phyloP scores from a whole-genome alignment of 2,329 filamentous ascomycete species.

The Xylaria multiplex region DNA sequence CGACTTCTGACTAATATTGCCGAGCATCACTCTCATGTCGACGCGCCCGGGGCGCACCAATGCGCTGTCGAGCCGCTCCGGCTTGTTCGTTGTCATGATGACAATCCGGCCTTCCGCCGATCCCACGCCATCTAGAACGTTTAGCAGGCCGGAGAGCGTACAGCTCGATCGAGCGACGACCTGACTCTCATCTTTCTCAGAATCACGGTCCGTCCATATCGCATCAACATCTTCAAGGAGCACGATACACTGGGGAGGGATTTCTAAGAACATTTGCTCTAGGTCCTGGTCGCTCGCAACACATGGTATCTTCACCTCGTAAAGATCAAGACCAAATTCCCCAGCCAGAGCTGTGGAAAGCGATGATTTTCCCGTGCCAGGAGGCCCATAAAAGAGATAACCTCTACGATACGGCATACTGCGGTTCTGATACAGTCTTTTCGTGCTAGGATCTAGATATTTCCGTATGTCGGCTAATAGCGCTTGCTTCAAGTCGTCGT shows the following conservation, averaged over 20 bases:
- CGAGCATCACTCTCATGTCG: conserved; percentile 64
- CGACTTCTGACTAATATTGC: conserved; percentile 50
- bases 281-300: conserved; percentile 59
- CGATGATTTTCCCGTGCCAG: conserved; percentile 53
- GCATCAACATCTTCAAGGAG: conserved; percentile 67
- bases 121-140: conserved; percentile 72
- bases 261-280: conserved; percentile 59
- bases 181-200: conserved; percentile 43
- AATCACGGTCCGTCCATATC: conserved; percentile 55
- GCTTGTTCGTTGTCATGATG: conserved; percentile 74
- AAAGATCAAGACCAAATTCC: conserved; percentile 62
- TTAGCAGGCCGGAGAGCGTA: conserved; percentile 69
- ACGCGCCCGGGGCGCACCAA: conserved; percentile 70
- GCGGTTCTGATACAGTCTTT: conserved; percentile 70
- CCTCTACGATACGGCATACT: conserved; percentile 71
- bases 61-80: conserved; percentile 67
- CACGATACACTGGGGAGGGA: conserved; percentile 64
- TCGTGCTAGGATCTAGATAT: conserved; percentile 58
- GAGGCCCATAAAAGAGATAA: conserved; percentile 49
- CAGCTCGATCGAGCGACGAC: conserved; percentile 51
- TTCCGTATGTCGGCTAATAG: conserved; percentile 62
- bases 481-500: conserved; percentile 56
- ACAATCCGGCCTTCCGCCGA: conserved; percentile 72
- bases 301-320: conserved; percentile 59
- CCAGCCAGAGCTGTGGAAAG: conserved; percentile 62